A percentile compares a stretch with the other conserved stretches of the same genome.
Conservation (phyloP, 371 early-diverging fungal genomes). For the Choanephora cucurbitarum region DNA sequence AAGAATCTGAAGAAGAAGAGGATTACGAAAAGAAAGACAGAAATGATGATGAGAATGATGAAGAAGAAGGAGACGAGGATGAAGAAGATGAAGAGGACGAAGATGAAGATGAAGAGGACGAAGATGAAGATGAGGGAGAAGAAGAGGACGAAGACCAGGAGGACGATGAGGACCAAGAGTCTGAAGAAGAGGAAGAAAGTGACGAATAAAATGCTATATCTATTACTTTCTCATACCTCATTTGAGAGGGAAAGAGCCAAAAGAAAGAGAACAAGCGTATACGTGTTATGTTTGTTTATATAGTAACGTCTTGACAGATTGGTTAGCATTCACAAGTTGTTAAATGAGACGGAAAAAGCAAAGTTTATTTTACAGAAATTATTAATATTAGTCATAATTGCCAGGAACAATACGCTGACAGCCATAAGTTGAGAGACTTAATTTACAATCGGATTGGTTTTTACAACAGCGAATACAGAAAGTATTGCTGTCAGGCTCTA, state of each 20-base stretch:
- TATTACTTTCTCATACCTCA: no score
- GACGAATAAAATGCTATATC: background rate
- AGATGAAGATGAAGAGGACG: background rate
- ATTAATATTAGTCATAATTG: constrained; percentile 28
- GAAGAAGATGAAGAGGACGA: background rate
- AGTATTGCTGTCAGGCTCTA: constrained; percentile 42
- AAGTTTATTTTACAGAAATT: no score
- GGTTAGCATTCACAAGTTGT: no score
- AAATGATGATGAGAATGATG: background rate
- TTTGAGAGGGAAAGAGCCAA: no score
- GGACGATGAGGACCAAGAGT: background rate
- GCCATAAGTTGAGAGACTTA: constrained; percentile 46
- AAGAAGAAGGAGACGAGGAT: background rate
- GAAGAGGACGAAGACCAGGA: background rate
- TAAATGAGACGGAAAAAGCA: no score
- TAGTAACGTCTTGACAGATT: no score
- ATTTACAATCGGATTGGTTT: constrained; percentile 43
- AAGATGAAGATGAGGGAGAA: background rate
- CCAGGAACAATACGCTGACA: constrained; percentile 54
- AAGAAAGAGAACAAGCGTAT: no score
- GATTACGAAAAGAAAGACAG: background rate
- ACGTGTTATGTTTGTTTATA: no score
- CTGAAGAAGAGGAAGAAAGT: background rate
- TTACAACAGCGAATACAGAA: constrained; percentile 58
- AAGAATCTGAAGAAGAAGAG: background rate